These are phyloP conservation scores for Ceraceosorus guamensis DNA, from an alignment of 1,284 basidiomycete genomes.

Conservation along the genomic window DNA sequence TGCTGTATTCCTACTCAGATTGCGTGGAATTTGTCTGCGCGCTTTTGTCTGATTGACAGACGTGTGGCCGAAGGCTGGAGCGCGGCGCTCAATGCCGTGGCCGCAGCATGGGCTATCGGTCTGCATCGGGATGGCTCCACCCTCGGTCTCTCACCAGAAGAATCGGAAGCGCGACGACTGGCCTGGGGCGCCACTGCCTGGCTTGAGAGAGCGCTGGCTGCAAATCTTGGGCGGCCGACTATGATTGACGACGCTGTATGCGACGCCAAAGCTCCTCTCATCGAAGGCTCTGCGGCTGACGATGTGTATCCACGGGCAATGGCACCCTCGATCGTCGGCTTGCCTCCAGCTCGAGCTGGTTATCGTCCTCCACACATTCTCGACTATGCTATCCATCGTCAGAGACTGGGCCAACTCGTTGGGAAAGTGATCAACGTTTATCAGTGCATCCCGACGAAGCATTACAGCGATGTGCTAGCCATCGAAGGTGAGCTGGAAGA, in stretches of 20 bases:
- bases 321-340: background rate
- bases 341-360: conserved; percentile 16
- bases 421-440: conserved; percentile 13
- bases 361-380: conserved; percentile 23
- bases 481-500: conserved; percentile 25
- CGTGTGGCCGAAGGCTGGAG: conserved; percentile 35
- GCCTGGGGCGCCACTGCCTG: conserved; percentile 38
- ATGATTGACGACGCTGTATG: conserved; percentile 34
- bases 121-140: conserved; percentile 41
- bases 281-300: conserved; percentile 4
- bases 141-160: conserved; percentile 22
- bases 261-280: conserved; percentile 30
- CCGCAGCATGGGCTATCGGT: conserved; percentile 32
- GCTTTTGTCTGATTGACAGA: conserved; percentile 37
- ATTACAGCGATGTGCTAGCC: conserved; percentile 30
- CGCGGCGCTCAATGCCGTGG: conserved; percentile 22
- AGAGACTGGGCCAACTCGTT: conserved; percentile 24
- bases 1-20: no score
- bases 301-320: background rate
- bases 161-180: conserved; percentile 29
- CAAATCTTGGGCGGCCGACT: conserved; percentile 34
- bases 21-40: conserved; percentile 23
- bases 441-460: conserved; percentile 1
- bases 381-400: conserved; percentile 24
- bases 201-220: conserved; percentile 23